A percentile compares a stretch with the other conserved stretches of the same genome.
phyloP scores from a whole-genome alignment of 495 filamentous ascomycete species.

The Darksidea phi region DNA sequence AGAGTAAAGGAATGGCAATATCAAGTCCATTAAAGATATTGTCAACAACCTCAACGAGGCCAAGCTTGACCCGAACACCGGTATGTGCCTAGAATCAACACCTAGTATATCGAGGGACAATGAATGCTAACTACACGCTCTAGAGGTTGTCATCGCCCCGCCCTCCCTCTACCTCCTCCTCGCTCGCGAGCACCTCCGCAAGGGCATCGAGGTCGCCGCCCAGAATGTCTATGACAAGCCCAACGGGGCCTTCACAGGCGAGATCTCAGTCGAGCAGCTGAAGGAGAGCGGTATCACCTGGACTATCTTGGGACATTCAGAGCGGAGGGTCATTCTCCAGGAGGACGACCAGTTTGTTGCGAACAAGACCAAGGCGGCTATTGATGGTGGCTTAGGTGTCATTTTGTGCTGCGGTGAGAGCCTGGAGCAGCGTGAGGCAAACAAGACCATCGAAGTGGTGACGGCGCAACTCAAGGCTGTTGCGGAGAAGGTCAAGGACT shows the following conservation, averaged over 20 bases:
- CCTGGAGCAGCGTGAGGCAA: slow-evolving; percentile 84
- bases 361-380: slow-evolving; percentile 85
- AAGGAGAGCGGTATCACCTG: slow-evolving; percentile 83
- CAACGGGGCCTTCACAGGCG: slow-evolving; percentile 95
- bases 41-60: slow-evolving; percentile 82
- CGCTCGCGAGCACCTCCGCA: slow-evolving; percentile 67
- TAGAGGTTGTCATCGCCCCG: slow-evolving; percentile 92
- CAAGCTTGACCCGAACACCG: slow-evolving; percentile 64
- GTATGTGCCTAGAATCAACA: slow-evolving; percentile 47
- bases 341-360: slow-evolving; percentile 85
- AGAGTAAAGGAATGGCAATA: slow-evolving; percentile 78
- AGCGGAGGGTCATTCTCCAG: slow-evolving; percentile 81
- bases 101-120: background rate
- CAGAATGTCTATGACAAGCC: slow-evolving; percentile 98
- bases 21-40: slow-evolving; percentile 81
- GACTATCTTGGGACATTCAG: slow-evolving; percentile 88
- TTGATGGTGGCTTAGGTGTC: slow-evolving; percentile 82
- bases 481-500: slow-evolving; percentile 70
- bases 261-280: slow-evolving; percentile 88
- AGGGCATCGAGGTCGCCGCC: slow-evolving; percentile 74
- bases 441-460: slow-evolving; percentile 87
- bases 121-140: background rate
- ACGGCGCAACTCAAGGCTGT: slow-evolving; percentile 54
- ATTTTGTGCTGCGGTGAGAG: slow-evolving; percentile 97
- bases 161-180: slow-evolving; percentile 87